These are phyloP conservation scores for Cyathus striatus DNA, from an alignment of 768 basidiomycete species.

Conservation along the genomic window DNA sequence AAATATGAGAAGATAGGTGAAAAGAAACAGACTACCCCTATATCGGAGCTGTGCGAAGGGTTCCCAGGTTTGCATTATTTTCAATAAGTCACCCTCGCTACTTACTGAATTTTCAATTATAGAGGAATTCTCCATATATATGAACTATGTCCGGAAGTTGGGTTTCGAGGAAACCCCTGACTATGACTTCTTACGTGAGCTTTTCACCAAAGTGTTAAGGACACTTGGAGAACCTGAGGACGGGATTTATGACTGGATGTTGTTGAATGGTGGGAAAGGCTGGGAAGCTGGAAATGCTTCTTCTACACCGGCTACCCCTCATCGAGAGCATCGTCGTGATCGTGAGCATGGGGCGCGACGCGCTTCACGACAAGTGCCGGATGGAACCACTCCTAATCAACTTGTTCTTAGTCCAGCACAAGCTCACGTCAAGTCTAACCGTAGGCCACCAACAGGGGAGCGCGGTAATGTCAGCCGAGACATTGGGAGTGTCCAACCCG, in stretches of 20 bases:
- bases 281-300: conserved; percentile 88
- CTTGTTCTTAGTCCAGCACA: conserved; percentile 63
- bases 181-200: conserved; percentile 94
- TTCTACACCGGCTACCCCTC: conserved; percentile 46
- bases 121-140: conserved; percentile 99
- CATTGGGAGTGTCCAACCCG: conserved; percentile 60
- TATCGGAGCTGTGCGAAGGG: conserved; percentile 91
- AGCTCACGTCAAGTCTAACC: conserved; percentile 56
- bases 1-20: conserved; percentile 99
- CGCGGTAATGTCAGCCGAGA: conserved; percentile 46
- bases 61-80: conserved; percentile 71
- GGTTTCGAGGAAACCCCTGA: conserved; percentile 98
- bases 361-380: conserved; percentile 49
- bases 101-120: conserved; percentile 6
- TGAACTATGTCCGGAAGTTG: conserved; percentile 98
- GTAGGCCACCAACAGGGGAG: conserved; percentile 45
- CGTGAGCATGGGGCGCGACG: conserved; percentile 51
- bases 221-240: conserved; percentile 86
- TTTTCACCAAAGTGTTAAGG: conserved; percentile 90
- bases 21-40: conserved; percentile 94
- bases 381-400: conserved; percentile 51
- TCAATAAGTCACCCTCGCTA: conserved; percentile 2
- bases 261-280: conserved; percentile 89
- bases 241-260: conserved; percentile 94
- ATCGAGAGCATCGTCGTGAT: conserved; percentile 54